A percentile compares a stretch with the other conserved stretches of the same genome.
phyloP scores from a whole-genome alignment of 2,329 filamentous ascomycete species.

The Diaporthe helianthi region DNA sequence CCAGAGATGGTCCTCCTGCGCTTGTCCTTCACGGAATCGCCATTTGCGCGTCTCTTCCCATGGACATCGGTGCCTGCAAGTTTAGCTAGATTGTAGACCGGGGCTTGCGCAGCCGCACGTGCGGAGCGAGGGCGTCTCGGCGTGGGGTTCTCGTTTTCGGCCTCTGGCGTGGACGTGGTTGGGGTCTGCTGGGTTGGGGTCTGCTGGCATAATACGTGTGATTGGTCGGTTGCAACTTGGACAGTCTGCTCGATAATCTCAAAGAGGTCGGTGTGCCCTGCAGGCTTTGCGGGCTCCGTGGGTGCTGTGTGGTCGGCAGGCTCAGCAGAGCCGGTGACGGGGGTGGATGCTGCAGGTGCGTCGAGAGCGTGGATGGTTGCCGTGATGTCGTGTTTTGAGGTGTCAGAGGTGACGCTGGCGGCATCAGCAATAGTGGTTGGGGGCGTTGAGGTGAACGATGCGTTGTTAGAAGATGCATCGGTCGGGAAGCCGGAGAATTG shows the following conservation, averaged over 20 bases:
- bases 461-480: constrained; percentile 41
- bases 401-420: constrained; percentile 43
- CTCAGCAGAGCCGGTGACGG: constrained; percentile 31
- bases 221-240: constrained; percentile 28
- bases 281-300: constrained; percentile 36
- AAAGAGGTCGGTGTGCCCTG: background rate
- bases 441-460: constrained; percentile 43
- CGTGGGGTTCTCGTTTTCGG: constrained; percentile 35
- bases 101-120: constrained; percentile 59
- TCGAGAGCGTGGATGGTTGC: constrained; percentile 26
- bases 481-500: constrained; percentile 40
- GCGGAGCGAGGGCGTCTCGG: constrained; percentile 57
- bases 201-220: constrained; percentile 7
- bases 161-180: background rate
- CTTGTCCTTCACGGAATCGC: constrained; percentile 54
- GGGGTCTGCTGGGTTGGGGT: constrained; percentile 22
- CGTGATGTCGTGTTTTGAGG: constrained; percentile 38
- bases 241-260: constrained; percentile 40
- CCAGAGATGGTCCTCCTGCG: constrained; percentile 56
- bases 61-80: constrained; percentile 68
- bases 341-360: background rate
- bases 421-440: constrained; percentile 44
- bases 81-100: constrained; percentile 72
- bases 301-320: constrained; percentile 30
- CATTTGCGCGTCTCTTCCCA: constrained; percentile 61